Base-by-base conservation (phyloP, 306 rosid genomes). In the Luffa aegyptiaca region DNA sequence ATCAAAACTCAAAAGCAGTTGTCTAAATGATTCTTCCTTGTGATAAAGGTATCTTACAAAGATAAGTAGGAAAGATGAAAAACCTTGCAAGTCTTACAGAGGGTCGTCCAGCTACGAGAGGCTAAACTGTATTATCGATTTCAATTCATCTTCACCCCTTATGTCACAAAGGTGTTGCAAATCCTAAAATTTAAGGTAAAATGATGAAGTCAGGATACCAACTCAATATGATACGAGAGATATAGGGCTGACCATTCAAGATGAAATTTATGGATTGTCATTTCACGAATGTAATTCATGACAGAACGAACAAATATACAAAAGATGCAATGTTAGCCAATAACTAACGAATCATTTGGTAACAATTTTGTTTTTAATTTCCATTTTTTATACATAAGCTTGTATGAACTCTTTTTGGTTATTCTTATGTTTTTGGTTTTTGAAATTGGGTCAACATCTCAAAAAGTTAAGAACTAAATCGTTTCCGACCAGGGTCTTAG, bases 151-250 rank as follows among this genome's bases (percentile, higher is more conserved):
- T 85, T 85, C 85, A 73, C 91, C 86, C 2, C 88, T 85, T 81
- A 66, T 88, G 93, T 94, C 96, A 94, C 91, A 90, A 94, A 37
- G 94, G 88, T 87, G 85, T 90, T 82, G 91, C 88, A 90, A 92
- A 87, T 84, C 97, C 98, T 92, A 86, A 81, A 85, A 80, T 84
- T 90, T 61, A 83, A 89, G 75, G 83, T 82, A 89, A 81, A 84
- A 88, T 56, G 88, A 80, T 31, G 76, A 77, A 62, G 86, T 89
- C 83, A 93, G 92, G 83, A 86, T 80, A 82, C 7, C 59, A 74
- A 82, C 64, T 76, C 44, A 61, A 12, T 82, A 82, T 62, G 83
- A 44, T 82, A 77, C 64, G 68, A 84, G 64, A 73, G 35, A 81
- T 84, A 52, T 14, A 73, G 31, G 77, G 26, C 13, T 72, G 57